A percentile compares a stretch with the other conserved stretches of the same genome.
These are phyloP conservation scores for Candida mattraensis DNA, from an alignment of 805 yeast genomes.

Conservation along the genomic window DNA sequence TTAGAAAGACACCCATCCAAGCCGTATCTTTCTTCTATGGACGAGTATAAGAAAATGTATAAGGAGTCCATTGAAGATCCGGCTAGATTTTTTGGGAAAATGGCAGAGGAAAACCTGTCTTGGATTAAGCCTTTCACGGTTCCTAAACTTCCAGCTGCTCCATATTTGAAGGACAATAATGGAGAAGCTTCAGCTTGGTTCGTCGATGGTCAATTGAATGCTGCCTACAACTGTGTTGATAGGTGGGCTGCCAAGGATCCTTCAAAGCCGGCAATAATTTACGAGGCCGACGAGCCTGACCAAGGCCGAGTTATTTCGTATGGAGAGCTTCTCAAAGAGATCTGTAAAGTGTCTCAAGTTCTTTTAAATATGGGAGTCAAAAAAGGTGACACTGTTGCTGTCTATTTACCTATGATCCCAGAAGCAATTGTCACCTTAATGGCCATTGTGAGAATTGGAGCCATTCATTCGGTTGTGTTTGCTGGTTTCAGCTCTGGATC, in stretches of 20 bases:
- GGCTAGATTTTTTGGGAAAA: conserved; percentile 51
- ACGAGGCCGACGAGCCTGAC: conserved; percentile 78
- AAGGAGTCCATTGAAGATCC: conserved; percentile 59
- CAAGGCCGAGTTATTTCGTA: conserved; percentile 63
- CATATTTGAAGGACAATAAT: conserved; percentile 45
- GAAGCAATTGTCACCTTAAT: conserved; percentile 73
- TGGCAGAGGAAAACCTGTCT: conserved; percentile 47
- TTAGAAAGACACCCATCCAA: conserved; percentile 42
- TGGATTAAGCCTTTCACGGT: conserved; percentile 55
- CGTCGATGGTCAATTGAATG: conserved; percentile 75
- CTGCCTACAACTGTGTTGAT: conserved; percentile 79
- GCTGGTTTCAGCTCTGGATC: conserved; percentile 82
- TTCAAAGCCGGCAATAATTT: conserved; percentile 69
- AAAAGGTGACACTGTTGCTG: conserved; percentile 85
- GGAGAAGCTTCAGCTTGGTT: conserved; percentile 70
- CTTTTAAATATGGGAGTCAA: conserved; percentile 63
- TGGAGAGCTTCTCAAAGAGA: conserved; percentile 69
- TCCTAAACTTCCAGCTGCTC: conserved; percentile 43
- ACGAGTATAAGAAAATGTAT: conserved; percentile 49
- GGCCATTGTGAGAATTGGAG: conserved; percentile 81
- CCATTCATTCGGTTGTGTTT: conserved; percentile 80
- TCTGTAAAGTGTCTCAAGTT: conserved; percentile 69
- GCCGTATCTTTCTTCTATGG: conserved; percentile 50
- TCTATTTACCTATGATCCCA: conserved; percentile 84
- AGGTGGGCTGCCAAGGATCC: conserved; percentile 75